These are phyloP conservation scores for Leishmania gerbilli DNA, from an alignment of 208 protist genomes.

Conservation along the genomic window DNA sequence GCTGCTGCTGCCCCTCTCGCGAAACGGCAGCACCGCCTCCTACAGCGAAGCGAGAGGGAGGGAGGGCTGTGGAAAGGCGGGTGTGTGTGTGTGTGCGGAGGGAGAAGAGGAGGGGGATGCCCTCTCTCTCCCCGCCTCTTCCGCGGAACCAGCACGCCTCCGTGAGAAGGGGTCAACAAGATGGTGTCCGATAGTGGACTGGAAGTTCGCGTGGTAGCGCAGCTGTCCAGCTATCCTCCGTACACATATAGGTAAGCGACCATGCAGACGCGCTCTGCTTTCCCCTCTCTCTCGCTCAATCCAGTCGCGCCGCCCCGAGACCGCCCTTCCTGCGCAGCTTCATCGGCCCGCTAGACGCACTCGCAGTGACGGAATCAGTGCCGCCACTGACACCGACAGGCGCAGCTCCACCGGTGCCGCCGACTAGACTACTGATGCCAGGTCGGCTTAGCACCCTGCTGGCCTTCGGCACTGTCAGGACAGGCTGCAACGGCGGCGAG, in stretches of 20 bases:
- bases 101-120: neutral
- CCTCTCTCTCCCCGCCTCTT: neutral
- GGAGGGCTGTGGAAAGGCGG: neutral
- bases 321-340: constrained; percentile 63
- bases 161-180: neutral
- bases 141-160: neutral
- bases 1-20: neutral
- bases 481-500: neutral
- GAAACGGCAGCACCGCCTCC: neutral
- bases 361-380: neutral
- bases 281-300: constrained; percentile 5
- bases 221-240: neutral
- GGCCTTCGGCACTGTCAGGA: neutral
- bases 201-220: neutral
- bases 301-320: constrained; percentile 54
- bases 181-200: neutral
- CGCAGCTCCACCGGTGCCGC: neutral
- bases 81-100: no score
- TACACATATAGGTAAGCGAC: neutral
- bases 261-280: no score
- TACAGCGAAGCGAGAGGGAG: neutral
- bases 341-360: constrained; percentile 33
- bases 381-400: neutral
- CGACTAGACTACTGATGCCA: neutral
- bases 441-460: neutral